Evolutionary conservation across 371 early-diverging fungal species (phyloP).

Genomic region (Sporodiniella umbellata): DNA sequence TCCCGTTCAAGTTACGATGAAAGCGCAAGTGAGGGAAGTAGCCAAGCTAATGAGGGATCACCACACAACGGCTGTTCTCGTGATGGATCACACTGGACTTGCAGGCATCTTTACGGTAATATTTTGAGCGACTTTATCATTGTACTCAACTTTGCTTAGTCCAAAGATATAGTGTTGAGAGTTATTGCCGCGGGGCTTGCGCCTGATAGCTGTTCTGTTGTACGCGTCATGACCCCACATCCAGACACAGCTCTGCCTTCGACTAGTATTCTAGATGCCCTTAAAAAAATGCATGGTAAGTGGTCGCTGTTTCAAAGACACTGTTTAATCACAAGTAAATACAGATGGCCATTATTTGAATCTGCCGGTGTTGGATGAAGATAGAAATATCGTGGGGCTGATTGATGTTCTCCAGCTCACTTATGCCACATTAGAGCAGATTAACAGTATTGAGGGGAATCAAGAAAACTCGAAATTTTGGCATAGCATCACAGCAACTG

Average conservation of each 20-base stretch:
- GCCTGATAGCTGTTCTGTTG: constrained; percentile 83
- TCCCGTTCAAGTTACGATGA: constrained; percentile 75
- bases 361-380: constrained; percentile 85
- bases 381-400: constrained; percentile 72
- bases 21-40: constrained; percentile 85
- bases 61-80: constrained; percentile 88
- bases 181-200: constrained; percentile 90
- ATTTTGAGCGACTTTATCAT: not conserved
- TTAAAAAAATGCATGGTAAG: constrained; percentile 86
- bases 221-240: constrained; percentile 94
- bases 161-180: constrained; percentile 84
- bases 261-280: constrained; percentile 85
- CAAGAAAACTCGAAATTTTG: constrained; percentile 52
- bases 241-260: constrained; percentile 82
- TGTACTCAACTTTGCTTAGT: not conserved
- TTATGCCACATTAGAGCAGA: constrained; percentile 54
- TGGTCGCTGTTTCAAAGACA: not conserved
- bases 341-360: constrained; percentile 79
- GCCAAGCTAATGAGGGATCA: constrained; percentile 84
- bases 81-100: constrained; percentile 73
- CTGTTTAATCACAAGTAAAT: not conserved
- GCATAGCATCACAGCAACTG: constrained; percentile 34
- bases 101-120: constrained; percentile 83
- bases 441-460: constrained; percentile 38
- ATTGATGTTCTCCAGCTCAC: constrained; percentile 92